Evolutionary conservation across 2,329 filamentous ascomycete genomes (phyloP).

Genomic region (Fusarium dimerum): DNA sequence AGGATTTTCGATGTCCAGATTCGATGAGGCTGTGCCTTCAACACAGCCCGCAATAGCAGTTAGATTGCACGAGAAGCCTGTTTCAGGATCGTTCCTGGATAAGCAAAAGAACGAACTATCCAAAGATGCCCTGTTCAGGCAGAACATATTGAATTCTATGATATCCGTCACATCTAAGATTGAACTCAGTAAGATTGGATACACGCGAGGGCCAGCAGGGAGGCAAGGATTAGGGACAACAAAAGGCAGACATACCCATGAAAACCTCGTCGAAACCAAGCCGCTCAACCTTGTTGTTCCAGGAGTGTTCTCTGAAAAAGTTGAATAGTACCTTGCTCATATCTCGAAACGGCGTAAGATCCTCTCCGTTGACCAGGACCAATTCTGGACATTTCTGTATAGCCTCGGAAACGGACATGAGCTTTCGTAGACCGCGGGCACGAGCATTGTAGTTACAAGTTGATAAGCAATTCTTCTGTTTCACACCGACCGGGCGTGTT

Average conservation of each 20-base stretch:
- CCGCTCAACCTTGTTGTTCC: conserved; percentile 76
- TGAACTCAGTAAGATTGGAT: conserved; percentile 3
- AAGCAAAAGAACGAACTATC: conserved; percentile 77
- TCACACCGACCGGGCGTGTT: conserved; percentile 74
- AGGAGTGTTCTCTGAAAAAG: conserved; percentile 72
- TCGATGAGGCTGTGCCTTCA: conserved; percentile 29
- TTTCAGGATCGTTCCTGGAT: conserved; percentile 69
- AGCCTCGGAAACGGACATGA: conserved; percentile 83
- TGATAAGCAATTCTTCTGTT: conserved; percentile 90
- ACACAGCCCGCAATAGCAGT: conserved; percentile 65
- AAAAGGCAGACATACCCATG: conserved; percentile 40
- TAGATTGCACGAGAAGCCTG: conserved; percentile 81
- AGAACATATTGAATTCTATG: conserved; percentile 74
- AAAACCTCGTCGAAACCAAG: conserved; percentile 88
- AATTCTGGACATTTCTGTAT: conserved; percentile 79
- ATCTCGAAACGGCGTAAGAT: conserved; percentile 81
- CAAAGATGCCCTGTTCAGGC: conserved; percentile 68
- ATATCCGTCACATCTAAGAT: conserved; percentile 80
- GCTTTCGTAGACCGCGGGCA: conserved; percentile 70
- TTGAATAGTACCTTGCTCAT: conserved; percentile 78
- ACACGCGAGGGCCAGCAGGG: not conserved
- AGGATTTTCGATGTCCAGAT: conserved; percentile 34
- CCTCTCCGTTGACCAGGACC: conserved; percentile 83
- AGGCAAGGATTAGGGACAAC: not conserved
- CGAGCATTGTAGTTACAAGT: conserved; percentile 95